Conservation (phyloP, 78 protist species). For the Andalucia godoyi region DNA sequence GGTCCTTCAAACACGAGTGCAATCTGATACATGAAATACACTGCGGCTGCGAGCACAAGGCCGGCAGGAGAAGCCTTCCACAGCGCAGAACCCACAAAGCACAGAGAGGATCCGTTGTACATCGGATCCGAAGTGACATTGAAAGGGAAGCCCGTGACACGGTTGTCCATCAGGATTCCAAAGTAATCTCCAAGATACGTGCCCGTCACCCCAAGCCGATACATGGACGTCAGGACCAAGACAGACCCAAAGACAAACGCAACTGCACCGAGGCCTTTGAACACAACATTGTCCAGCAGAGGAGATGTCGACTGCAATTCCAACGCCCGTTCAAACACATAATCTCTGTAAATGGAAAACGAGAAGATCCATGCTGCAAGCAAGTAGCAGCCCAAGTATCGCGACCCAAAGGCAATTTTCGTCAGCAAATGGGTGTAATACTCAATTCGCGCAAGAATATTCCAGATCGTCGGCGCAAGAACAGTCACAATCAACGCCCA, state of each 20-base stretch:
- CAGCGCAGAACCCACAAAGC: slow-evolving; percentile 39
- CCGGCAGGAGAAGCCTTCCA: not conserved
- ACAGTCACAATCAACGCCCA: too few relatives aligned
- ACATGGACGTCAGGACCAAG: slow-evolving; percentile 30
- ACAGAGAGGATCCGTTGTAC: slow-evolving; percentile 66
- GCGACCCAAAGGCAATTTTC: not conserved
- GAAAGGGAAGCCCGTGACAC: slow-evolving; percentile 74
- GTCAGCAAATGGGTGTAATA: not conserved
- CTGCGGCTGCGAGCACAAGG: not conserved
- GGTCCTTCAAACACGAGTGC: slow-evolving; percentile 1
- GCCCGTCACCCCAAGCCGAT: slow-evolving; percentile 69
- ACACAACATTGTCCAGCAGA: not conserved
- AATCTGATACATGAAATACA: not conserved
- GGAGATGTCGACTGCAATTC: not conserved
- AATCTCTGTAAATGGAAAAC: not conserved
- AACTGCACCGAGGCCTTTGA: not conserved
- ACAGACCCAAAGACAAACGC: slow-evolving; percentile 26
- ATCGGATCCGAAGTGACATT: slow-evolving; percentile 60
- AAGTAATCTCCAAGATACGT: slow-evolving; percentile 76
- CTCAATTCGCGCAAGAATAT: slow-evolving; percentile 9
- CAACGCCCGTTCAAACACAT: slow-evolving; percentile 28
- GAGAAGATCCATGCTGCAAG: slow-evolving; percentile 26
- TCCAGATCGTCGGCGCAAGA: slow-evolving; percentile 29
- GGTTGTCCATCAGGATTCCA: slow-evolving; percentile 63
- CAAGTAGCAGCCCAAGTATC: slow-evolving; percentile 2